Evolutionary conservation across 495 filamentous ascomycete species (phyloP).

Genomic region (Hyaloscypha hepaticicola): DNA sequence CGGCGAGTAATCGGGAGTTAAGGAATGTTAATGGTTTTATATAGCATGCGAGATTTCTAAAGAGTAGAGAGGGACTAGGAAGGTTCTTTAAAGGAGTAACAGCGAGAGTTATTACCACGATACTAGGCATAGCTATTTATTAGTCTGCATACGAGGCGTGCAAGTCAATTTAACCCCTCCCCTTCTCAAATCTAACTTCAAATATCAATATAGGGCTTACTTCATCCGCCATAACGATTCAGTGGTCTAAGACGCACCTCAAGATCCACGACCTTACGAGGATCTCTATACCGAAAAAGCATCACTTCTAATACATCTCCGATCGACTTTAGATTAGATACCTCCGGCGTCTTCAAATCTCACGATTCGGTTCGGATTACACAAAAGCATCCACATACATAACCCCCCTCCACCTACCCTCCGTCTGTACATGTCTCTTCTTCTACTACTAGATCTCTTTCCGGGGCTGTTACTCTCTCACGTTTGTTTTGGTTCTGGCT

Average conservation of each 20-base stretch:
- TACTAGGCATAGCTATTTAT: constrained; percentile 98
- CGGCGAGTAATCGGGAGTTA: constrained; percentile 77
- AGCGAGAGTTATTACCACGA: constrained; percentile 90
- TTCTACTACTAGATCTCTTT: constrained; percentile 23
- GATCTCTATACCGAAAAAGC: constrained; percentile 4
- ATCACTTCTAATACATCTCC: no score
- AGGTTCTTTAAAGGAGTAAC: constrained; percentile 93
- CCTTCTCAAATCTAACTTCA: constrained; percentile 16
- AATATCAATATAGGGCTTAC: constrained; percentile 46
- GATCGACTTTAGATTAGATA: not conserved
- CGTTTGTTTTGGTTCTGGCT: not conserved
- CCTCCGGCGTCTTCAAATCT: not conserved
- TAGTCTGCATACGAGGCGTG: constrained; percentile 74
- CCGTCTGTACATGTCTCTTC: constrained; percentile 32
- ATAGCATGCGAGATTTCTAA: constrained; percentile 79
- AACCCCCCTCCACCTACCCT: constrained; percentile 9
- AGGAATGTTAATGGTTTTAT: constrained; percentile 80
- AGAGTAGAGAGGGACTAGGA: constrained; percentile 74
- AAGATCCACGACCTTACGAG: not conserved
- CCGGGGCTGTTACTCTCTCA: constrained; percentile 7
- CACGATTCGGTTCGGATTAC: not conserved
- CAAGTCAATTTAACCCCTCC: constrained; percentile 44
- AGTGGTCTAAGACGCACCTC: constrained; percentile 16
- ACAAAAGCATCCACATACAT: not conserved
- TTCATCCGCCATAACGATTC: constrained; percentile 52